Percentiles rank a stretch among this genome's conserved stretches.
Evolutionary conservation across 768 basidiomycete genomes (phyloP).

Genomic region (Wakefieldia striispora): DNA sequence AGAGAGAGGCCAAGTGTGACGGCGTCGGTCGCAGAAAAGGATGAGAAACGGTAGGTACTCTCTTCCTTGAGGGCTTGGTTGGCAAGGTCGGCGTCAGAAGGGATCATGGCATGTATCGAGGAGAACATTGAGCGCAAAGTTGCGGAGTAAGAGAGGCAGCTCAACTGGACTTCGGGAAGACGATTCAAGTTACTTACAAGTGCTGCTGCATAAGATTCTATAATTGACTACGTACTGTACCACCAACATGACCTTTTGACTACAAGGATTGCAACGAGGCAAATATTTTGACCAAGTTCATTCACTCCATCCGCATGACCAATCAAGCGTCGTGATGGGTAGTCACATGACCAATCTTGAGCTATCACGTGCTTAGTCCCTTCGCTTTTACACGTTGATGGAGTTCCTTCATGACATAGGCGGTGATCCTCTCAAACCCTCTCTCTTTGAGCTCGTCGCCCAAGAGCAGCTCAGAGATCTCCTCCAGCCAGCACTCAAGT

Average conservation of each 20-base stretch:
- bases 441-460: constrained; percentile 88
- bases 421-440: constrained; percentile 70
- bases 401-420: constrained; percentile 82
- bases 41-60: constrained; percentile 62
- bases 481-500: constrained; percentile 92
- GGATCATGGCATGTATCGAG: constrained; percentile 58
- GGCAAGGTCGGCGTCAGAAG: constrained; percentile 71
- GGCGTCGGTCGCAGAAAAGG: constrained; percentile 76
- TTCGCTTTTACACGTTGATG: constrained; percentile 43
- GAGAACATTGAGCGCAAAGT: constrained; percentile 50
- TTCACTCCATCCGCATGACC: too few species aligned
- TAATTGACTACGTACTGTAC: too few species aligned
- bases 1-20: constrained; percentile 77
- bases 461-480: constrained; percentile 92
- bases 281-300: neutral
- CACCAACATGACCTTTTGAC: neutral
- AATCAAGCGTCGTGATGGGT: neutral
- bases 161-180: neutral
- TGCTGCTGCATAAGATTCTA: neutral
- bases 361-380: constrained; percentile 18
- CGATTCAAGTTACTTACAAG: neutral
- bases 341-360: constrained; percentile 30
- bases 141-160: constrained; percentile 13
- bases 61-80: constrained; percentile 72
- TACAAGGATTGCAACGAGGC: too few species aligned